These are phyloP conservation scores for Parafenestella ontariensis DNA, from an alignment of 2,329 filamentous ascomycete species.

Conservation along the genomic window DNA sequence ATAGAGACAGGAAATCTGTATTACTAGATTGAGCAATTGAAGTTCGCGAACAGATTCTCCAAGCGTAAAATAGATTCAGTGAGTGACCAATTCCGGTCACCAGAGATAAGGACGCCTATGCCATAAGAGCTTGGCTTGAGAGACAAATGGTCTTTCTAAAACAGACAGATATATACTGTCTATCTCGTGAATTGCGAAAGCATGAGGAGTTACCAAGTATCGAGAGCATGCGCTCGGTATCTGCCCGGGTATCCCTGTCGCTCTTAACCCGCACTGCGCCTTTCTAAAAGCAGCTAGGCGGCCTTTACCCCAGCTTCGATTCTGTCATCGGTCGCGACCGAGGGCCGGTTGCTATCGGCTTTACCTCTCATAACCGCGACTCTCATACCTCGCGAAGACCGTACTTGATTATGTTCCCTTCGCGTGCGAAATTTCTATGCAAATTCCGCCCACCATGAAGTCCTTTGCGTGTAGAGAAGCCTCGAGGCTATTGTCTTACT, in stretches of 20 bases:
- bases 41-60: too few relatives aligned
- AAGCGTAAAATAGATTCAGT: too few relatives aligned
- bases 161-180: too few relatives aligned
- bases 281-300: slow-evolving; percentile 7
- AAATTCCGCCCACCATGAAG: slow-evolving; percentile 36
- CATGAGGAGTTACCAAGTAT: too few relatives aligned
- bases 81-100: too few relatives aligned
- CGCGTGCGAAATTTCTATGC: slow-evolving; percentile 12
- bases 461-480: slow-evolving; percentile 40
- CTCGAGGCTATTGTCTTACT: slow-evolving; percentile 34
- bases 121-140: background rate
- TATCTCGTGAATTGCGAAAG: too few relatives aligned
- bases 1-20: too few relatives aligned
- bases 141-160: too few relatives aligned
- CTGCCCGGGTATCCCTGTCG: background rate
- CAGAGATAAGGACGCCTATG: too few relatives aligned
- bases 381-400: slow-evolving; percentile 24
- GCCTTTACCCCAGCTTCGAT: slow-evolving; percentile 26
- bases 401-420: slow-evolving; percentile 34
- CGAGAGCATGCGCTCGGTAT: too few relatives aligned
- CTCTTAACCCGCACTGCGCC: slow-evolving; percentile 28
- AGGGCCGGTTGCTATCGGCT: slow-evolving; percentile 28
- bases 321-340: slow-evolving; percentile 18
- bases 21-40: too few relatives aligned
- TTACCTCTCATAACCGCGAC: slow-evolving; percentile 16